Evolutionary conservation across 371 early-diverging fungal genomes (phyloP), one percentile per base, ranked within the genome.

Genomic region (Mycotypha africana): DNA sequence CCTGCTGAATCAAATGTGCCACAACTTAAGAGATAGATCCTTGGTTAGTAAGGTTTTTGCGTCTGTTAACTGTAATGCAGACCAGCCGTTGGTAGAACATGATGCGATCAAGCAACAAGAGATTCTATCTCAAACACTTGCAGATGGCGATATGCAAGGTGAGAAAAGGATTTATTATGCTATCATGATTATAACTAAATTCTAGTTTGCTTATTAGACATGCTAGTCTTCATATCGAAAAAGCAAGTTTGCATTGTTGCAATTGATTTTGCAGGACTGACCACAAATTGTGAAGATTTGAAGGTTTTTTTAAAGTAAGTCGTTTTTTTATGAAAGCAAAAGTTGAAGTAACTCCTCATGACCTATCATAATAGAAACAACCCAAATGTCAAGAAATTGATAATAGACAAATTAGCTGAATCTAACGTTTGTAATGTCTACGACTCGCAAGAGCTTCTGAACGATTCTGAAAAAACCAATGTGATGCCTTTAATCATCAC

Each of bases 181-280:
- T 12, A 32, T 32, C 41, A 41, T 41, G 35, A 48, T 34, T 22
- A 41, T 48, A 41, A 40, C 41, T 41, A 24, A 40, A 34, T 33
- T 48, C 34, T 26, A 32, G 22, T 39, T 39, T 39, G 39, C 39
- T 39, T 40, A 39, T 48, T 48, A 34, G 48, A 48, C 35, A 41
- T 48, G 48, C 48, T 48, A 34, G 12, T 34, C 16, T 48, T 25
- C 41, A 41, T 48, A 33, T 41, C 35, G 41, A 5, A 34, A 26
- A 25, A 40, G 32, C 38, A 20, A 47, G 38, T 47, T 23, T 33
- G 48, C 26, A 41, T 48, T 41, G 48, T 48, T 10, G 34, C 24
- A 34, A 40, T 41, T 48, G 48, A 33, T 47, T 48, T 41, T 48
- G 48, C 41, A 19, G 41, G 48, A 34, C 41, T 41, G n/a, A 48